A percentile compares a stretch with the other conserved stretches of the same genome.
Conservation (phyloP, 495 filamentous ascomycete species). For the Talaromyces liani region DNA sequence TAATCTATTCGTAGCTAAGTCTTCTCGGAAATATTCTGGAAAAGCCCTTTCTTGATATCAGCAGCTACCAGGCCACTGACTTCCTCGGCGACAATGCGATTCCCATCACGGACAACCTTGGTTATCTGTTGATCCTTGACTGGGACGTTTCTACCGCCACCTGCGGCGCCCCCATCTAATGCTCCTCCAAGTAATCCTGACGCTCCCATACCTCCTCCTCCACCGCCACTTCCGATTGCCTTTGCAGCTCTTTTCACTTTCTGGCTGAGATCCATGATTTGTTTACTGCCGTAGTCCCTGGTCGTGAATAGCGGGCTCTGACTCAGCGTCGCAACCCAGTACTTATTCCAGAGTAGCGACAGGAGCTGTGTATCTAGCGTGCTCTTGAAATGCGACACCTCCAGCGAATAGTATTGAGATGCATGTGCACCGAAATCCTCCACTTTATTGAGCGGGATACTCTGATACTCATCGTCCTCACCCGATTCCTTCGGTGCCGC, state of each 20-base stretch:
- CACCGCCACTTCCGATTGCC: constrained; percentile 23
- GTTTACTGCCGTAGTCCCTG: constrained; percentile 85
- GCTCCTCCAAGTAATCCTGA: not conserved
- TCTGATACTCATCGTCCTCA: constrained; percentile 50
- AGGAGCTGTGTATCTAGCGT: constrained; percentile 79
- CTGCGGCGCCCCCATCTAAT: constrained; percentile 5
- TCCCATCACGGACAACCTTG: constrained; percentile 71
- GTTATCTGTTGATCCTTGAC: constrained; percentile 59
- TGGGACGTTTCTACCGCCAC: constrained; percentile 24
- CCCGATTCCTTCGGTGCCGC: constrained; percentile 42
- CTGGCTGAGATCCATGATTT: constrained; percentile 78
- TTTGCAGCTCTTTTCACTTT: constrained; percentile 63
- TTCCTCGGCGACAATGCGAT: constrained; percentile 82
- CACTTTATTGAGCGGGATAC: constrained; percentile 83
- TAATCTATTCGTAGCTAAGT: not conserved
- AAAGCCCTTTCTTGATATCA: constrained; percentile 79
- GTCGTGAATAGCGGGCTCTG: constrained; percentile 89
- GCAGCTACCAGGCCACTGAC: constrained; percentile 73
- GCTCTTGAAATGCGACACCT: constrained; percentile 89
- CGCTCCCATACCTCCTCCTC: not conserved
- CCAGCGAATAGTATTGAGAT: constrained; percentile 80
- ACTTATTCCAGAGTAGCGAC: constrained; percentile 95
- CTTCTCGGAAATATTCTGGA: constrained; percentile 53
- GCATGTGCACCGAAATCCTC: constrained; percentile 95
- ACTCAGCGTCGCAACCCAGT: constrained; percentile 98